Conservation (phyloP, 129 eudicot genomes). For the Flaveria robusta region DNA sequence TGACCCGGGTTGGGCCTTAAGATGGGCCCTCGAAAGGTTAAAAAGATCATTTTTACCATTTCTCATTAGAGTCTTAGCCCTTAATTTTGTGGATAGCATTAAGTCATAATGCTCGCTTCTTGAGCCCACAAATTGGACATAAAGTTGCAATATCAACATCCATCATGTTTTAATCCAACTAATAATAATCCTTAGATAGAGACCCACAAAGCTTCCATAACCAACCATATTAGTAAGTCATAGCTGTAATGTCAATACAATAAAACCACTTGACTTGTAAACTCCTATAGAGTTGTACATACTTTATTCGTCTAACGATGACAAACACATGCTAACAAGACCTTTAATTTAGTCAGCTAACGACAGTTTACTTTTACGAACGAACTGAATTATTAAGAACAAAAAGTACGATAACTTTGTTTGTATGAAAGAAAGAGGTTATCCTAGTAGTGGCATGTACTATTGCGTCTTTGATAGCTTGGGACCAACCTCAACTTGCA, state of each 20-base stretch:
- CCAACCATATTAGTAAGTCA: constrained; percentile 12
- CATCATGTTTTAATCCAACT: constrained; percentile 19
- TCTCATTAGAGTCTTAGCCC: background rate
- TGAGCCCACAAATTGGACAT: constrained; percentile 35
- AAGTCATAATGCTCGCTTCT: constrained; percentile 8
- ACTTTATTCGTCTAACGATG: constrained; percentile 12
- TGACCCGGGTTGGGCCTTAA: background rate
- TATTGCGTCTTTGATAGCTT: constrained; percentile 68
- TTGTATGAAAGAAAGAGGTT: background rate
- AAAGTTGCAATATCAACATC: constrained; percentile 28
- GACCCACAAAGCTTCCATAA: constrained; percentile 29
- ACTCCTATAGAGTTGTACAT: constrained; percentile 20
- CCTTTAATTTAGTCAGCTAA: background rate
- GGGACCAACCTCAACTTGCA: constrained; percentile 75
- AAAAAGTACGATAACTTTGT: background rate
- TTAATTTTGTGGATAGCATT: constrained; percentile 4
- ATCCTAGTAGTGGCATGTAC: background rate
- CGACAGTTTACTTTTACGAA: background rate
- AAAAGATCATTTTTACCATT: background rate
- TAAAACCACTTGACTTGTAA: constrained; percentile 32
- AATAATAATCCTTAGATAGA: constrained; percentile 17
- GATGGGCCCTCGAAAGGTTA: constrained; percentile 7
- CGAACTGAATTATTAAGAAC: background rate
- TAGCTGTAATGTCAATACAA: constrained; percentile 27
- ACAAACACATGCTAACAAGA: constrained; percentile 16